Evolutionary conservation across 2,329 filamentous ascomycete species (phyloP), one percentile per base, ranked within the genome.

Genomic region (Aotearoamyces nothofagi): DNA sequence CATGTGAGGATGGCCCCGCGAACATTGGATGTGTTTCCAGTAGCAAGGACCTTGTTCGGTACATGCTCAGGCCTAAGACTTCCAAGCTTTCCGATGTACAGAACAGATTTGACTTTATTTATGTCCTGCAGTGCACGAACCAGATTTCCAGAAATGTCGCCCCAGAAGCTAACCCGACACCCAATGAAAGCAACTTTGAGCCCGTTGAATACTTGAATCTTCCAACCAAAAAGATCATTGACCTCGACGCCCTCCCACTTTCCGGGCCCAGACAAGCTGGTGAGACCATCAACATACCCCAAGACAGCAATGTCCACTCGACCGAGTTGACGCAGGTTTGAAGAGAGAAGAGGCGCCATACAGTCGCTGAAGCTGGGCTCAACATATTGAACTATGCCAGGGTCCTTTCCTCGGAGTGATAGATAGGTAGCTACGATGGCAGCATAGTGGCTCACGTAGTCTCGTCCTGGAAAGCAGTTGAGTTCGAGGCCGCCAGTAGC

Each of bases 361-460:
- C n/a, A n/a, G n/a, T n/a, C n/a, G n/a, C n/a, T n/a, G n/a, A n/a
- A n/a, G n/a, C n/a, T n/a, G n/a, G n/a, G n/a, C n/a, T n/a, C n/a
- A n/a, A n/a, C n/a, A n/a, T n/a, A n/a, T n/a, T n/a, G n/a, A n/a
- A n/a, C n/a, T n/a, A n/a, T n/a, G n/a, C n/a, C n/a, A n/a, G n/a
- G n/a, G n/a, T n/a, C n/a, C n/a, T n/a, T n/a, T n/a, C n/a, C n/a
- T n/a, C n/a, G n/a, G n/a, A n/a, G n/a, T n/a, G n/a, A n/a, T n/a
- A 39, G 28, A 20, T 38, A 35, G 11, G 35, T 35, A 9, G 37
- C 35, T 15, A 27, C 16, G 12, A 39, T 32, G 6, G 34, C 37
- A 24, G 37, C 37, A 15, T 39, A 39, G 20, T 39, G 37, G 17
- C 33, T 17, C 9, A 39, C 31, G 11, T 39, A 36, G 17, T 35